Percentiles rank a stretch among this genome's conserved stretches.
Evolutionary conservation across 208 protist species (phyloP).

Genomic region (Trypanosoma vivax): DNA sequence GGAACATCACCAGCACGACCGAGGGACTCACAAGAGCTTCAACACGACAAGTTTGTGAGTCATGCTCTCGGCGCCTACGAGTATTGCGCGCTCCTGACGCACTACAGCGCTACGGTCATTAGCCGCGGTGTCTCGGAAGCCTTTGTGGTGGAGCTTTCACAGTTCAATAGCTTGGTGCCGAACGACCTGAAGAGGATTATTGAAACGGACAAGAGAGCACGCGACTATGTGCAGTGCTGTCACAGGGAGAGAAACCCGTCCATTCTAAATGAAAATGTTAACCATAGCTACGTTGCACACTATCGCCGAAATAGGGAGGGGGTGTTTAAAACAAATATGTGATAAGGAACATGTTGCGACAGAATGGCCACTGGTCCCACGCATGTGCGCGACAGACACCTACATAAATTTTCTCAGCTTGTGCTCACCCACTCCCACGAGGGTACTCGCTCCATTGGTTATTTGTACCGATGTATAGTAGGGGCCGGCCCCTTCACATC

Average conservation of each 20-base stretch:
- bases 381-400: no score
- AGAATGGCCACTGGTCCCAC: no score
- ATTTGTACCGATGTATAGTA: no score
- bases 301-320: constrained; percentile 41
- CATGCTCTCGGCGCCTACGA: constrained; percentile 76
- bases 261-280: constrained; percentile 30
- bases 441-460: no score
- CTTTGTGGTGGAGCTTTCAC: constrained; percentile 44
- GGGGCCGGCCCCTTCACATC: no score
- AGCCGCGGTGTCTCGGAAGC: constrained; percentile 76
- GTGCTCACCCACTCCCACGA: no score
- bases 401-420: no score
- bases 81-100: constrained; percentile 41
- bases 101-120: constrained; percentile 65
- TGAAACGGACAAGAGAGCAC: constrained; percentile 26
- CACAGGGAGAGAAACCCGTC: constrained; percentile 39
- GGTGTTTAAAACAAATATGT: no score
- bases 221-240: constrained; percentile 42
- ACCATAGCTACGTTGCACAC: constrained; percentile 38
- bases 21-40: background rate
- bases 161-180: constrained; percentile 46
- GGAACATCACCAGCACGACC: background rate
- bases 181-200: constrained; percentile 40
- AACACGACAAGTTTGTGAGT: constrained; percentile 15
- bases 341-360: no score